Conservation (phyloP, 2,329 filamentous ascomycete genomes). For the Fulvia fulva region DNA sequence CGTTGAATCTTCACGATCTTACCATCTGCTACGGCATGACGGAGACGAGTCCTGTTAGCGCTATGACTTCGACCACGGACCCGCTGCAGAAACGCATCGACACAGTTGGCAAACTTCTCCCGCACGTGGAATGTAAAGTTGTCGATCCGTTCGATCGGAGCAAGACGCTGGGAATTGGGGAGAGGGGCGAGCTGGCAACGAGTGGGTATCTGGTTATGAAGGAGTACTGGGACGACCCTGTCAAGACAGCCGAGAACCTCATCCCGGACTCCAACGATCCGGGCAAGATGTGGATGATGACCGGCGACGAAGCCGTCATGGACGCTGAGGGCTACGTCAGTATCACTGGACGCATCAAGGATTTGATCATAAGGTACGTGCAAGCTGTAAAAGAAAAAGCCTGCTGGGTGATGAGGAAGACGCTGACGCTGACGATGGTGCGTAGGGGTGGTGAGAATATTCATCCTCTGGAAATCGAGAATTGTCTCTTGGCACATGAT, state of each 20-base stretch:
- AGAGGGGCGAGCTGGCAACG: conserved; percentile 76
- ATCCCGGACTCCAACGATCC: conserved; percentile 54
- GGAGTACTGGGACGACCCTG: conserved; percentile 77
- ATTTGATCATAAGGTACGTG: conserved; percentile 94
- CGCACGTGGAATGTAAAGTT: conserved; percentile 75
- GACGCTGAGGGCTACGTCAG: conserved; percentile 76
- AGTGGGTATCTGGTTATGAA: conserved; percentile 86
- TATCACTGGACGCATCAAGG: conserved; percentile 90
- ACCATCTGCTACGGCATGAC: conserved; percentile 98
- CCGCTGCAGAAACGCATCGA: conserved; percentile 68
- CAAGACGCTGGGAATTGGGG: conserved; percentile 58
- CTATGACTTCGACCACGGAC: conserved; percentile 78
- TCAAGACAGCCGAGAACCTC: conserved; percentile 65
- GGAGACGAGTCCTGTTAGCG: conserved; percentile 70
- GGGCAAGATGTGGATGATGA: conserved; percentile 76
- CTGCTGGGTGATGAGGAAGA: too few relatives aligned
- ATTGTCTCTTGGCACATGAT: conserved; percentile 71
- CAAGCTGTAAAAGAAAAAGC: too few relatives aligned
- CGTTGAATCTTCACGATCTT: conserved; percentile 72
- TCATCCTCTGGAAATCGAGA: conserved; percentile 88
- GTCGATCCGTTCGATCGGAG: conserved; percentile 64
- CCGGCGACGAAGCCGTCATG: conserved; percentile 87
- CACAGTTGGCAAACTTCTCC: conserved; percentile 75
- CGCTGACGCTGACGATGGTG: too few relatives aligned
- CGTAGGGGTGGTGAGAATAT: conserved; percentile 92